Percentiles rank a stretch among this genome's conserved stretches.
These are phyloP conservation scores for Xylaria multiplex DNA, from an alignment of 2,329 filamentous ascomycete species.

Conservation along the genomic window DNA sequence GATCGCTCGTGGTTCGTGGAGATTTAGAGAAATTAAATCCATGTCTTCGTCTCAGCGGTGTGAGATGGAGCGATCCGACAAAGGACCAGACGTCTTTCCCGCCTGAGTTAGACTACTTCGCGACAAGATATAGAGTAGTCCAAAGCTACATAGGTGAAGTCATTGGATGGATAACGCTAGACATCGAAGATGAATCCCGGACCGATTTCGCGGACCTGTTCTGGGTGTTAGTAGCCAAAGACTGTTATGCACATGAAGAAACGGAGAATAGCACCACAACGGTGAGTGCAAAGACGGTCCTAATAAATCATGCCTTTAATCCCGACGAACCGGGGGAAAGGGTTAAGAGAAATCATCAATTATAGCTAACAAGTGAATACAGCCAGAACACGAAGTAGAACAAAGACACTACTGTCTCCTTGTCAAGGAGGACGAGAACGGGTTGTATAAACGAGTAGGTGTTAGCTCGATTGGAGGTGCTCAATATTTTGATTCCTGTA, in stretches of 20 bases:
- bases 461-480: slow-evolving; percentile 2
- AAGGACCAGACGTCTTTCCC: slow-evolving; percentile 11
- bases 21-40: background rate
- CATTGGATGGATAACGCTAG: slow-evolving; percentile 22
- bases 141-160: background rate
- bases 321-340: background rate
- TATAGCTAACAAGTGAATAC: background rate
- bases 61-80: slow-evolving; percentile 11
- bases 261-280: background rate
- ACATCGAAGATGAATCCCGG: background rate
- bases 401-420: slow-evolving; percentile 6
- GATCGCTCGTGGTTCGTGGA: background rate
- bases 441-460: slow-evolving; percentile 18
- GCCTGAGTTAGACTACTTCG: slow-evolving; percentile 12
- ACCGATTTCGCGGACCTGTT: slow-evolving; percentile 5
- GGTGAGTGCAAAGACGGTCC: background rate
- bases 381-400: background rate
- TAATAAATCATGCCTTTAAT: background rate
- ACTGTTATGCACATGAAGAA: slow-evolving; percentile 6
- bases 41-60: background rate
- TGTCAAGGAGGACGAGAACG: background rate
- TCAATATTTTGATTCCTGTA: slow-evolving; percentile 4
- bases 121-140: slow-evolving; percentile 14
- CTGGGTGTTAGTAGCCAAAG: slow-evolving; percentile 16
- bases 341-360: background rate